phyloP scores from a whole-genome alignment of 164 flowering plant species.

The grape (Vitis vinifera) region ASM3070453v1 NC_081815.1:1779001-1779500 shows the following conservation, averaged over 20 bases:
- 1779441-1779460: not conserved
- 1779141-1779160: no score
- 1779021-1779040: not conserved
- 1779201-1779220: not conserved
- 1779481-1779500: not conserved
- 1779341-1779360: conserved; percentile 99
- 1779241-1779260: no score
- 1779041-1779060: no score
- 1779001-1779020: not conserved
- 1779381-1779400: conserved; percentile 76
- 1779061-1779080: no score
- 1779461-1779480: not conserved
- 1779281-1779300: conserved; percentile 2
- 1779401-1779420: not conserved
- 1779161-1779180: not conserved
- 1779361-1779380: conserved; percentile 75
- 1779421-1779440: not conserved
- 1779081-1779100: no score
- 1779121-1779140: no score
- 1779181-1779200: not conserved
- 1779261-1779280: not conserved
- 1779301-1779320: conserved; percentile 67
- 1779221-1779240: not conserved
- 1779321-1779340: conserved; percentile 92
- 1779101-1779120: no score